Percentiles rank a stretch among this genome's conserved stretches.
phyloP scores from a whole-genome alignment of 495 filamentous ascomycete species.

The Aspergillus sclerotioniger region DNA sequence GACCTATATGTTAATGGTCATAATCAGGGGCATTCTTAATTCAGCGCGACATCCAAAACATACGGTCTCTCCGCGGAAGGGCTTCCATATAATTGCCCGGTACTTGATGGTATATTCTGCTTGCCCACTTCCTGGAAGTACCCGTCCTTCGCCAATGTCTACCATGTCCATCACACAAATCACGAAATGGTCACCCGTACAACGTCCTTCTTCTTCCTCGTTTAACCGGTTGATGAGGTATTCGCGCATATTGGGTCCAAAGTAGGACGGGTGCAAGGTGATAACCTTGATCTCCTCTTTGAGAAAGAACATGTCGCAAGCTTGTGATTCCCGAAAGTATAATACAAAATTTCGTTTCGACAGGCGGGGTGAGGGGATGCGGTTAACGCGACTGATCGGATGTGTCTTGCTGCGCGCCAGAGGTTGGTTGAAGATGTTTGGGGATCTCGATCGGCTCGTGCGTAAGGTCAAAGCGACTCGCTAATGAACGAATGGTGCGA shows the following conservation, averaged over 20 bases:
- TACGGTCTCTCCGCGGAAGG: slow-evolving; percentile 95
- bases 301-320: slow-evolving; percentile 84
- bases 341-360: not conserved
- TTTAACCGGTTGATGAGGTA: slow-evolving; percentile 82
- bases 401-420: not conserved
- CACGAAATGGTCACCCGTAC: slow-evolving; percentile 90
- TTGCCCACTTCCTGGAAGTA: slow-evolving; percentile 82
- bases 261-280: slow-evolving; percentile 93
- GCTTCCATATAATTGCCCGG: slow-evolving; percentile 93
- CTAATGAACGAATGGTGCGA: not conserved
- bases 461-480: not conserved
- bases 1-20: slow-evolving; percentile 53
- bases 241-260: slow-evolving; percentile 85
- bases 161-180: slow-evolving; percentile 95
- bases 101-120: slow-evolving; percentile 95
- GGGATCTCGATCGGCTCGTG: not conserved
- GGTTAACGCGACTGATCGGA: not conserved
- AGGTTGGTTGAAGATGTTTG: too few relatives aligned
- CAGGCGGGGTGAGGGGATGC: not conserved
- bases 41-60: slow-evolving; percentile 27
- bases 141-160: slow-evolving; percentile 85
- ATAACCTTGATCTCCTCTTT: slow-evolving; percentile 91
- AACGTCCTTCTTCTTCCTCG: slow-evolving; percentile 89
- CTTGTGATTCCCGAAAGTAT: not conserved
- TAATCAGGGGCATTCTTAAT: not conserved